Evolutionary conservation across 768 basidiomycete genomes (phyloP).

Genomic region (Boletus reticuloceps): DNA sequence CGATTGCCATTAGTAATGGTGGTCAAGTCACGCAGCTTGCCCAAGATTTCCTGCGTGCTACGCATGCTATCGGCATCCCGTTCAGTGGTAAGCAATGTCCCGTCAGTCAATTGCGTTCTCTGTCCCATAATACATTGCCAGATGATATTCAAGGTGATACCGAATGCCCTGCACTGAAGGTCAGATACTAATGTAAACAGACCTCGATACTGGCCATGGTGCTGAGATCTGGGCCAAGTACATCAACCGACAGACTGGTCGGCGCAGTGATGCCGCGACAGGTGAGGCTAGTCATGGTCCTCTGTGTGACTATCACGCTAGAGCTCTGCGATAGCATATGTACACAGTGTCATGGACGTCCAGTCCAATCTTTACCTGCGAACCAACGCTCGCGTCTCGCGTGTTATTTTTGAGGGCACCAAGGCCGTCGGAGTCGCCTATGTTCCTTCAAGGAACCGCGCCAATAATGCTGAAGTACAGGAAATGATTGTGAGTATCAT

Average conservation of each 20-base stretch:
- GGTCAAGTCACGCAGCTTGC: slow-evolving; percentile 61
- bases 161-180: background rate
- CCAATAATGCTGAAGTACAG: slow-evolving; percentile 44
- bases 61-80: slow-evolving; percentile 58
- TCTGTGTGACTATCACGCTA: background rate
- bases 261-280: slow-evolving; percentile 69
- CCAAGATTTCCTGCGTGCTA: slow-evolving; percentile 68
- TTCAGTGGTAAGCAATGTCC: slow-evolving; percentile 50
- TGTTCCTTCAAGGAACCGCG: slow-evolving; percentile 61
- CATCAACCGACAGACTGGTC: slow-evolving; percentile 70
- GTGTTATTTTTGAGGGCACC: slow-evolving; percentile 70
- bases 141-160: background rate
- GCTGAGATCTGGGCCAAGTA: slow-evolving; percentile 78
- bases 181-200: slow-evolving; percentile 27
- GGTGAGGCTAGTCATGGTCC: slow-evolving; percentile 33
- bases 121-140: no score
- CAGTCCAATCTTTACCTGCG: slow-evolving; percentile 67
- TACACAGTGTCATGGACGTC: slow-evolving; percentile 68
- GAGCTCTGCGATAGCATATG: slow-evolving; percentile 45
- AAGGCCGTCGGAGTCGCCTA: slow-evolving; percentile 73
- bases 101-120: no score
- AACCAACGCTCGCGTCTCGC: slow-evolving; percentile 62
- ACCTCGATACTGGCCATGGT: slow-evolving; percentile 56
- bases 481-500: slow-evolving; percentile 51
- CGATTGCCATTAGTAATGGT: slow-evolving; percentile 73